phyloP scores from a whole-genome alignment of 1,284 basidiomycete species.

The Anthracocystis setariae region DNA sequence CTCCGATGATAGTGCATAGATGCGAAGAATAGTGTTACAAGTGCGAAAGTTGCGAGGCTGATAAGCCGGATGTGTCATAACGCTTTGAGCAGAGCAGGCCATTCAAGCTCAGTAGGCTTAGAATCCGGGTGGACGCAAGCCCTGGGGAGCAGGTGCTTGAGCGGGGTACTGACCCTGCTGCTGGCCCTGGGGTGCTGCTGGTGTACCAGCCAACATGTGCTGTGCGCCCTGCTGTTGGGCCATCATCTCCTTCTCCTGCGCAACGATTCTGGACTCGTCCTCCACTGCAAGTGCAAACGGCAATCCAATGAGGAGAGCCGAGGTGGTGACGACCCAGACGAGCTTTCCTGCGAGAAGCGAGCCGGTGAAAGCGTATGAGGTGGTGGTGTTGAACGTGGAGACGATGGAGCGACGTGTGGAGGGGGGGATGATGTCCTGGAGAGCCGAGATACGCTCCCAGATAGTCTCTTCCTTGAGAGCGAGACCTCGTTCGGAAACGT shows the following conservation, averaged over 20 bases:
- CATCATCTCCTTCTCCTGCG: constrained; percentile 93
- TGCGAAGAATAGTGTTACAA: constrained; percentile 22
- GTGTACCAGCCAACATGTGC: constrained; percentile 66
- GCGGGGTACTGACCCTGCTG: constrained; percentile 13
- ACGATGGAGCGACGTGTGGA: constrained; percentile 81
- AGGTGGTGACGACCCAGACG: constrained; percentile 94
- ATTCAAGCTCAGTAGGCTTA: constrained; percentile 22
- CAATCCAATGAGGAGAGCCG: constrained; percentile 88
- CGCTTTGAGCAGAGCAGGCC: no score
- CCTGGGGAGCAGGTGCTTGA: constrained; percentile 33
- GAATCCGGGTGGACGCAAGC: constrained; percentile 63
- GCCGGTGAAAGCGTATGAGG: constrained; percentile 73
- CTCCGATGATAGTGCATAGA: background rate
- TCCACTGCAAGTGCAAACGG: constrained; percentile 92
- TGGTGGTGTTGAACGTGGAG: constrained; percentile 74
- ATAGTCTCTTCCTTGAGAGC: constrained; percentile 75
- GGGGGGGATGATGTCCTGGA: constrained; percentile 94
- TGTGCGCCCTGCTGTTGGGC: constrained; percentile 91
- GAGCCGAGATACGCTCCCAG: constrained; percentile 85
- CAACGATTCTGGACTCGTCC: constrained; percentile 92
- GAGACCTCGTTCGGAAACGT: constrained; percentile 60
- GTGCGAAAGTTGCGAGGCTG: background rate
- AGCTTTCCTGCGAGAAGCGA: constrained; percentile 83
- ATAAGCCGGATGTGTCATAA: no score
- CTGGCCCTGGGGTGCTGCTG: constrained; percentile 8